A percentile compares a stretch with the other conserved stretches of the same genome.
These are phyloP conservation scores for Ophiocytium majus DNA, from an alignment of 352 stramenopile species.

Conservation along the genomic window DNA sequence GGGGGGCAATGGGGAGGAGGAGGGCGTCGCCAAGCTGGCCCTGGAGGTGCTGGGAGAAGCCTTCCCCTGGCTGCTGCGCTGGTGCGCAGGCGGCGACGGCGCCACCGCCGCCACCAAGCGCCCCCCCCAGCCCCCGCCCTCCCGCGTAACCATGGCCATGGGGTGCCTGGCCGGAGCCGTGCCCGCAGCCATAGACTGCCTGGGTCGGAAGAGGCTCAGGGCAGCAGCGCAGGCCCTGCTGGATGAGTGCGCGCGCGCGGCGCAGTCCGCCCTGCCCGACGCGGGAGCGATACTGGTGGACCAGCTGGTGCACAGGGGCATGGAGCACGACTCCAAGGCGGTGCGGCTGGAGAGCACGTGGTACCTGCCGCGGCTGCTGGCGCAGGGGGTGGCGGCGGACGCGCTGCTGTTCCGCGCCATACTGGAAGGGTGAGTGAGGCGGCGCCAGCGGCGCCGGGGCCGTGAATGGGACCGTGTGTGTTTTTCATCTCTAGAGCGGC, in stretches of 20 bases:
- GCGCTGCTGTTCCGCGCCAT: neutral
- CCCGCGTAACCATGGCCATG: constrained; percentile 16
- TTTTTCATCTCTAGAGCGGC: no score
- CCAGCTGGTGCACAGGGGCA: constrained; percentile 32
- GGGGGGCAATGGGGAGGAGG: neutral
- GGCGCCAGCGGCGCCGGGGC: no score
- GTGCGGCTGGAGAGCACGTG: constrained; percentile 36
- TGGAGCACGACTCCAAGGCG: constrained; percentile 35
- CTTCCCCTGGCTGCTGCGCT: neutral
- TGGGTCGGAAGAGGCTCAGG: constrained; percentile 25
- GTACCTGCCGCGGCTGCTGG: constrained; percentile 18
- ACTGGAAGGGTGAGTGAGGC: neutral
- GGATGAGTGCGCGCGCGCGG: neutral
- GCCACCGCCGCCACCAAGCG: neutral
- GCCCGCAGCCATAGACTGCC: constrained; percentile 30
- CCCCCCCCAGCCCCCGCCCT: neutral
- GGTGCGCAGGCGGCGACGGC: neutral
- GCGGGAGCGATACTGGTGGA: constrained; percentile 26
- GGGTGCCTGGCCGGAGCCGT: constrained; percentile 29
- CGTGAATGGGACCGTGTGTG: no score
- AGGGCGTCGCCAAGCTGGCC: neutral
- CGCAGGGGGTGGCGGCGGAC: neutral
- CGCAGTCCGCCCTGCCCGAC: constrained; percentile 9
- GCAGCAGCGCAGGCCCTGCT: constrained; percentile 28
- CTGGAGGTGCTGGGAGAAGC: neutral